Conservation (phyloP, 1,284 basidiomycete genomes). For the Cutaneotrichosporon daszewskae region DNA sequence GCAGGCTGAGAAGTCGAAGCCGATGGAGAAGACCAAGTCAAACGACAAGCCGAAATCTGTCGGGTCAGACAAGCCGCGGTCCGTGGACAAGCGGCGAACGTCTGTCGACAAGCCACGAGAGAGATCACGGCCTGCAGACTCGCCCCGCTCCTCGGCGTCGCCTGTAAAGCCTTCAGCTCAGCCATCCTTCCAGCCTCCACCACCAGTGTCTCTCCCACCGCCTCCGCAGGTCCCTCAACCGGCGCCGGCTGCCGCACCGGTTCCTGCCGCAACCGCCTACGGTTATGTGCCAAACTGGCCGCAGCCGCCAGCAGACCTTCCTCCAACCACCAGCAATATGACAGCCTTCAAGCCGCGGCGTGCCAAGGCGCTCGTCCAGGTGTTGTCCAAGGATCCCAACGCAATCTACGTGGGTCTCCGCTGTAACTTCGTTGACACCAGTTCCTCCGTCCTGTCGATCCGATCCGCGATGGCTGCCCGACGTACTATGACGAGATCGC, state of each 20-base stretch:
- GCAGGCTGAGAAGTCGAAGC: background rate
- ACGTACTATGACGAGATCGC: constrained; percentile 93
- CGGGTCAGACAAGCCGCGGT: too few relatives aligned
- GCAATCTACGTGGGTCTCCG: constrained; percentile 53
- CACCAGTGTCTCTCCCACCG: background rate
- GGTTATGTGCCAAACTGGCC: constrained; percentile 31
- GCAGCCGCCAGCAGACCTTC: constrained; percentile 25
- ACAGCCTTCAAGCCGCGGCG: constrained; percentile 67
- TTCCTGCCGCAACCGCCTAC: background rate
- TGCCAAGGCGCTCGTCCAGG: constrained; percentile 65
- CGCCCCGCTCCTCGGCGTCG: background rate
- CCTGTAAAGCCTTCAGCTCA: background rate
- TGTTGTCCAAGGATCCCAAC: constrained; percentile 62
- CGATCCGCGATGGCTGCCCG: constrained; percentile 72
- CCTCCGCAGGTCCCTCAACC: background rate
- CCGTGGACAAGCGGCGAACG: background rate
- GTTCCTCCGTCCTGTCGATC: constrained; percentile 82
- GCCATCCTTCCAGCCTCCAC: background rate
- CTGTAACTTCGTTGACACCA: constrained; percentile 9
- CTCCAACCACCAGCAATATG: constrained; percentile 24
- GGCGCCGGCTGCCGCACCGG: background rate
- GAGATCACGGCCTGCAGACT: too few relatives aligned
- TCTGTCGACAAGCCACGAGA: background rate
- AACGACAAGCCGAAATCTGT: too few relatives aligned
- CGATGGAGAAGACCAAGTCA: background rate